Conservation (phyloP, 176 grass and related monocot genomes). For the Coix lacrymajobi region DNA sequence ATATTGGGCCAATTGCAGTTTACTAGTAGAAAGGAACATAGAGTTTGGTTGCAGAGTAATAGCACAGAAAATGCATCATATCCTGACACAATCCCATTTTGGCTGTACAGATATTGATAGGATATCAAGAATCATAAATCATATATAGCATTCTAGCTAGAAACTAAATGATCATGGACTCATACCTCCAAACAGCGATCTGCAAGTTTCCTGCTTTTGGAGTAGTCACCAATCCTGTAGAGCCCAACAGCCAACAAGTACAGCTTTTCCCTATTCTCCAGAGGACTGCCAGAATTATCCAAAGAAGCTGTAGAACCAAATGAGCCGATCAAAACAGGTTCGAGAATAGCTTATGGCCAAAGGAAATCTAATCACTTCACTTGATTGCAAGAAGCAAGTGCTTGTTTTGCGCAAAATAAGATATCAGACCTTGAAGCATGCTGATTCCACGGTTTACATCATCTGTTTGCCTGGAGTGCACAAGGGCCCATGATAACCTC, state of each 20-base stretch:
- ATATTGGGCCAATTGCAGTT: conserved; percentile 1
- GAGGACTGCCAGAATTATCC: conserved; percentile 55
- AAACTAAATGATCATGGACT: neutral
- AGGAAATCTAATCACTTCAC: neutral
- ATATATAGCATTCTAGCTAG: neutral
- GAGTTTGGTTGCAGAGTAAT: neutral
- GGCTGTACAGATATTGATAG: neutral
- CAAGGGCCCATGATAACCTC: conserved; percentile 97
- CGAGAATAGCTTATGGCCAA: conserved; percentile 10
- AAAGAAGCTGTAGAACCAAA: conserved; percentile 61
- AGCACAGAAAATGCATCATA: neutral
- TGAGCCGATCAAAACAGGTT: neutral
- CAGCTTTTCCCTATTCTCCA: conserved; percentile 64
- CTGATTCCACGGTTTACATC: conserved; percentile 92
- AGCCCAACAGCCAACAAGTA: conserved; percentile 87
- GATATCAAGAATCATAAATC: neutral
- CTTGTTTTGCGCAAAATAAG: neutral
- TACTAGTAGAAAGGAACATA: neutral
- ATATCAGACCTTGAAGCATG: conserved; percentile 85
- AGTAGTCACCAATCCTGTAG: conserved; percentile 80
- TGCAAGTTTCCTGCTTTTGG: conserved; percentile 72
- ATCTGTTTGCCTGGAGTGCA: conserved; percentile 72
- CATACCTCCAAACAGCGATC: conserved; percentile 79
- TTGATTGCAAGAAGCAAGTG: neutral
- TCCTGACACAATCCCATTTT: neutral